These are phyloP conservation scores for Hibiscus tridactylites DNA, from an alignment of 345 rosid species.

Conservation along the genomic window DNA sequence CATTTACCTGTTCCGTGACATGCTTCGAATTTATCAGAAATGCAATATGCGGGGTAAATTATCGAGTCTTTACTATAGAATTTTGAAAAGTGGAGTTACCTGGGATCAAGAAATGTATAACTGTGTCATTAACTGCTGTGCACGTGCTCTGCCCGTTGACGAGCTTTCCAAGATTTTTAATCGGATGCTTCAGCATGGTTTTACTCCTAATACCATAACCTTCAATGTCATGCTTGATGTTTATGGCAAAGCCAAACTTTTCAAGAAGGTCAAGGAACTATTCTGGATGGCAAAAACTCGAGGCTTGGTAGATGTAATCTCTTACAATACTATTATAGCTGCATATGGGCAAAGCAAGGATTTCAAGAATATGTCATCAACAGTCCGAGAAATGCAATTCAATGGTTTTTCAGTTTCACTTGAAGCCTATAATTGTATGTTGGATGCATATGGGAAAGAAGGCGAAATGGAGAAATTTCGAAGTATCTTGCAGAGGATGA, in stretches of 20 bases:
- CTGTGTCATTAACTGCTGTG: conserved; percentile 81
- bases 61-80: conserved; percentile 39
- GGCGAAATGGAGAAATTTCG: conserved; percentile 68
- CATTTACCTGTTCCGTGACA: conserved; percentile 59
- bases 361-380: conserved; percentile 51
- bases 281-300: conserved; percentile 55
- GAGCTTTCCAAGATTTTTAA: conserved; percentile 69
- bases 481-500: conserved; percentile 61
- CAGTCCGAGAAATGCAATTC: conserved; percentile 63
- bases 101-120: conserved; percentile 92
- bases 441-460: conserved; percentile 82
- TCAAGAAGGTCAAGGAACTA: conserved; percentile 53
- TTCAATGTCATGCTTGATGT: conserved; percentile 72
- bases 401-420: conserved; percentile 85
- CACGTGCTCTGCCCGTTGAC: conserved; percentile 66
- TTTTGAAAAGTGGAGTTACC: conserved; percentile 46
- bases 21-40: conserved; percentile 77
- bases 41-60: conserved; percentile 56
- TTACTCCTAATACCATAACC: conserved; percentile 57
- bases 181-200: conserved; percentile 63
- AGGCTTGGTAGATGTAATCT: conserved; percentile 66
- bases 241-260: conserved; percentile 76
- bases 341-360: conserved; percentile 62
- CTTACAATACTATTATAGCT: conserved; percentile 78
- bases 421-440: conserved; percentile 79